Conservation (phyloP, 1,284 basidiomycete species). For the Malassezia yamatoensis region DNA sequence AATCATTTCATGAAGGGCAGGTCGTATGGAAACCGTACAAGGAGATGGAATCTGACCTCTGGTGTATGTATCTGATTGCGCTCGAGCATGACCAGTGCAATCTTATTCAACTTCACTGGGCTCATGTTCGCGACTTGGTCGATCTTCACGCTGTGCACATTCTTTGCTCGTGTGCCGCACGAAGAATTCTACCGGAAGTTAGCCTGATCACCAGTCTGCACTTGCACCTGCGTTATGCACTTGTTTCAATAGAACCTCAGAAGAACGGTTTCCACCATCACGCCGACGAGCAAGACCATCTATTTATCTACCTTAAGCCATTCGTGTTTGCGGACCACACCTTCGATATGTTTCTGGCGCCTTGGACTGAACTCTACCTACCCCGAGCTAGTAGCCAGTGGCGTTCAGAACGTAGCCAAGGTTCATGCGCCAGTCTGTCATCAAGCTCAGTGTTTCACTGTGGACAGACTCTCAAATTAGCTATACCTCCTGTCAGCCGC, state of each 20-base stretch:
- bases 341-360: constrained; percentile 1
- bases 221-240: not conserved
- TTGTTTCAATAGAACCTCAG: not conserved
- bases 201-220: not conserved
- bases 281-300: not conserved
- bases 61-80: not conserved
- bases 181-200: not conserved
- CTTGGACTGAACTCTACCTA: not conserved
- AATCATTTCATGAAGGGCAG: not conserved
- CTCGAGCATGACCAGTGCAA: constrained; percentile 4
- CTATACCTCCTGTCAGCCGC: not conserved
- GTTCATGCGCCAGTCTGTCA: not conserved
- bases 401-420: not conserved
- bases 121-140: not conserved
- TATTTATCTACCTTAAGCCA: constrained; percentile 1
- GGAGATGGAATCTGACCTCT: not conserved
- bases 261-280: not conserved
- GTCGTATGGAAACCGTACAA: not conserved
- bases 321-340: constrained; percentile 4
- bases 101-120: not conserved
- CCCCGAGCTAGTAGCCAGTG: not conserved
- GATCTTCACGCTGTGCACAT: constrained; percentile 3
- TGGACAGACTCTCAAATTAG: not conserved
- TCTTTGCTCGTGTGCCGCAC: not conserved
- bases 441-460: not conserved